Percentiles rank a stretch among this genome's conserved stretches.
Evolutionary conservation across 176 grass and related monocot genomes (phyloP).

Genomic region (Eleusine coracana): DNA sequence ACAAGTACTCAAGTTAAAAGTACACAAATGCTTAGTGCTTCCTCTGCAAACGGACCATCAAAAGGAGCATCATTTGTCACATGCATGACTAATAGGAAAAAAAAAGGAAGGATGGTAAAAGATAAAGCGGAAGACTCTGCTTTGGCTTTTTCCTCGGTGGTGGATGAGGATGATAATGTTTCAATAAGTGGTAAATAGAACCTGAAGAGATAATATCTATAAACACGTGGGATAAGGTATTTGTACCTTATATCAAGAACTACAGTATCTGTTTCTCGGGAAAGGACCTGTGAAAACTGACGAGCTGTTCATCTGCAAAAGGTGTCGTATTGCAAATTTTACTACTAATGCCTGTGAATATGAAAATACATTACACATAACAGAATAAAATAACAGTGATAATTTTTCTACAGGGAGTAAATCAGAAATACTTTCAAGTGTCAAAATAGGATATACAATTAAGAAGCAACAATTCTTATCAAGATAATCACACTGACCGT

Average conservation of each 20-base stretch:
- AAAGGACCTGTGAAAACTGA: slow-evolving; percentile 10
- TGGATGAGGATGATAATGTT: slow-evolving; percentile 27
- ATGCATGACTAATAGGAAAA: slow-evolving; percentile 15
- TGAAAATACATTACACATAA: slow-evolving; percentile 1
- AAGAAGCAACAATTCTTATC: background rate
- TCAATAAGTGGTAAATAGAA: slow-evolving; percentile 21
- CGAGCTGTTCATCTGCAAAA: slow-evolving; percentile 12
- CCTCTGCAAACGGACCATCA: slow-evolving; percentile 13
- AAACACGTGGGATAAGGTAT: slow-evolving; percentile 5
- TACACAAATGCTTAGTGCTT: background rate
- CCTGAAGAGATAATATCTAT: background rate
- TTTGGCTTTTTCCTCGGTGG: slow-evolving; percentile 34
- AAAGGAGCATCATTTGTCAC: background rate
- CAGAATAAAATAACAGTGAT: background rate
- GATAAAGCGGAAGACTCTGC: slow-evolving; percentile 21
- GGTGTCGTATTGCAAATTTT: slow-evolving; percentile 15
- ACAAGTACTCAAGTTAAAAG: background rate
- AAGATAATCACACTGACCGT: background rate
- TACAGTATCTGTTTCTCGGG: background rate
- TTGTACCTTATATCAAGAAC: background rate
- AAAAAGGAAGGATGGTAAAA: slow-evolving; percentile 2
- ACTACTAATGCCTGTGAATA: background rate
- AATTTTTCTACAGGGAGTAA: background rate
- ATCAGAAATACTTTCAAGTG: background rate
- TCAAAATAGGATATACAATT: background rate